These are phyloP conservation scores for Carex pumila DNA, from an alignment of 176 grass and related monocot species.

Conservation along the genomic window DNA sequence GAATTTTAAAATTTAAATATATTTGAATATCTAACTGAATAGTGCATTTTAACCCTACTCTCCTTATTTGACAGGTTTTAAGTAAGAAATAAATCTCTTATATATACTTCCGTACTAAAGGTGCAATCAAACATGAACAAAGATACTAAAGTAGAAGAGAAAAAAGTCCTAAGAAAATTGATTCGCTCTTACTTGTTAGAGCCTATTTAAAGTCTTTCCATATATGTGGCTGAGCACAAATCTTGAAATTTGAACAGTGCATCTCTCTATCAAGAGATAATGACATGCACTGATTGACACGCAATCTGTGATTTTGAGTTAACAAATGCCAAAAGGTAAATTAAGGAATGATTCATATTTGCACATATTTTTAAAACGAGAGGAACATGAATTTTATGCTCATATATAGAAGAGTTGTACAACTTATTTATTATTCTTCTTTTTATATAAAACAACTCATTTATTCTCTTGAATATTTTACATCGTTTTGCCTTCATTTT, in stretches of 20 bases:
- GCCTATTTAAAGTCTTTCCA: neutral
- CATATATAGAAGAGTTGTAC: neutral
- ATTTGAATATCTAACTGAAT: too few species aligned
- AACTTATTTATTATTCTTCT: neutral
- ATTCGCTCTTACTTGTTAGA: neutral
- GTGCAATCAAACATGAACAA: neutral
- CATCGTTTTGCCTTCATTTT: too few species aligned
- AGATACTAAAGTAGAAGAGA: neutral
- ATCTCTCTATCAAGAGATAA: neutral
- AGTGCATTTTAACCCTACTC: too few species aligned
- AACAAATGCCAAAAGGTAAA: neutral
- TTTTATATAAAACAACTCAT: too few species aligned
- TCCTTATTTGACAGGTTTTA: too few species aligned
- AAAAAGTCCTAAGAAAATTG: neutral
- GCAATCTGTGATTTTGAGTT: slow-evolving; percentile 1
- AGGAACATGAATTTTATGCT: neutral
- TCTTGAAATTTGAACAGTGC: neutral
- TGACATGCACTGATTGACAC: neutral
- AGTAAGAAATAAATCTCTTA: too few species aligned
- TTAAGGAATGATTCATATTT: neutral
- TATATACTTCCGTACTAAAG: too few species aligned
- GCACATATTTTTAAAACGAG: neutral
- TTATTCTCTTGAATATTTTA: too few species aligned
- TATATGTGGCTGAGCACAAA: neutral
- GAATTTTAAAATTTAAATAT: too few species aligned